These are phyloP conservation scores for Termitomyces sp. DNA, from an alignment of 768 basidiomycete species.

Conservation along the genomic window DNA sequence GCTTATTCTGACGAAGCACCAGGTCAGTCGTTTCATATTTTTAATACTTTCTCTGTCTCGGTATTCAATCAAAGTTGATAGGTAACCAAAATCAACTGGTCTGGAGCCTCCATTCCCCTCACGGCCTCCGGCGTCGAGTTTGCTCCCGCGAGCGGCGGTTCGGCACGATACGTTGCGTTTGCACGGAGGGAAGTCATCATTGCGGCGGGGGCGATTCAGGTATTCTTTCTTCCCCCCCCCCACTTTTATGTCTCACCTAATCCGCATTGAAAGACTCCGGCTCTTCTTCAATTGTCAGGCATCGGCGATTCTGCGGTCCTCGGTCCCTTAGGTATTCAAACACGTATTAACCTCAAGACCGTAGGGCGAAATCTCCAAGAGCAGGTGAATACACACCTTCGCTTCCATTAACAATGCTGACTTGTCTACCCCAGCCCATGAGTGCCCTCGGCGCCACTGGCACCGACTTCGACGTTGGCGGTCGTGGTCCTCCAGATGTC, in stretches of 20 bases:
- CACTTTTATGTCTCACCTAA: not conserved
- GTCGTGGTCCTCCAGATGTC: slow-evolving; percentile 41
- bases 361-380: slow-evolving; percentile 60
- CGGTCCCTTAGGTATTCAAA: slow-evolving; percentile 42
- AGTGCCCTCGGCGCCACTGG: slow-evolving; percentile 36
- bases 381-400: slow-evolving; percentile 28
- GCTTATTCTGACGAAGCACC: slow-evolving; percentile 42
- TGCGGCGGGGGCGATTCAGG: slow-evolving; percentile 50
- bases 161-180: slow-evolving; percentile 35
- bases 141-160: slow-evolving; percentile 33
- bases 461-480: slow-evolving; percentile 39
- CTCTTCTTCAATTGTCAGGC: slow-evolving; percentile 51
- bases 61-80: slow-evolving; percentile 14
- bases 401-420: not conserved
- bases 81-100: slow-evolving; percentile 46
- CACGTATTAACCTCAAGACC: slow-evolving; percentile 42
- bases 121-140: slow-evolving; percentile 47
- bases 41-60: not conserved
- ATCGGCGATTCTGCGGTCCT: slow-evolving; percentile 50
- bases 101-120: slow-evolving; percentile 28
- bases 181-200: slow-evolving; percentile 51
- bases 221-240: slow-evolving; percentile 6
- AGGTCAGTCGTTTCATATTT: slow-evolving; percentile 22
- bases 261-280: slow-evolving; percentile 31
- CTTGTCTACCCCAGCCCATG: slow-evolving; percentile 29